A percentile compares a stretch with the other conserved stretches of the same genome.
These are phyloP conservation scores for Hordeum marinum DNA, from an alignment of 176 grass and related monocot genomes.

Conservation along the genomic window DNA sequence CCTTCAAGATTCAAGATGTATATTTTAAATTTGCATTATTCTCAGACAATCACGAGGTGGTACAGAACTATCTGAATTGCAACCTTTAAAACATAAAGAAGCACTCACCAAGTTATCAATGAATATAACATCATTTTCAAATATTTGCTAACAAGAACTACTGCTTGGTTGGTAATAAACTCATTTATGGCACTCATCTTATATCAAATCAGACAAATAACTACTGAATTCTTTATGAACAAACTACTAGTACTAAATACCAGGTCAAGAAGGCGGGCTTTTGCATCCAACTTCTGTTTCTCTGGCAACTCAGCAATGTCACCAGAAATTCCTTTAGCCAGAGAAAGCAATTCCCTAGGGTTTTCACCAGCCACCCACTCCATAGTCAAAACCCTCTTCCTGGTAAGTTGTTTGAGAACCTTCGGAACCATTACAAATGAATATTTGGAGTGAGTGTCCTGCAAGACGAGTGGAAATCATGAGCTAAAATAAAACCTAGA, in stretches of 20 bases:
- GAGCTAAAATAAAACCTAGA: slow-evolving; percentile 20
- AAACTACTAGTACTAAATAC: slow-evolving; percentile 38
- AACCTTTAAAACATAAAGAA: neutral
- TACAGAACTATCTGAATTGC: neutral
- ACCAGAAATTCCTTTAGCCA: slow-evolving; percentile 49
- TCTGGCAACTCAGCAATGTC: slow-evolving; percentile 28
- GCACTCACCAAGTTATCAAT: neutral
- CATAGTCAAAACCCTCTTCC: slow-evolving; percentile 87
- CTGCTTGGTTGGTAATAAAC: neutral
- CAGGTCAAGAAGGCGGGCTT: slow-evolving; percentile 76
- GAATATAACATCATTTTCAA: neutral
- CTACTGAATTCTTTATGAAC: neutral
- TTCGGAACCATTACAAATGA: slow-evolving; percentile 85
- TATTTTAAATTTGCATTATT: slow-evolving; percentile 6
- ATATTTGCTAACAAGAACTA: neutral
- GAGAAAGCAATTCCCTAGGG: slow-evolving; percentile 69
- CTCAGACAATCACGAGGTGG: neutral
- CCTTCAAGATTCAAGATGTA: neutral
- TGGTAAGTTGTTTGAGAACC: slow-evolving; percentile 67
- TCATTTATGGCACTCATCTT: neutral
- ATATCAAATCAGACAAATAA: neutral
- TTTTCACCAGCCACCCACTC: slow-evolving; percentile 89
- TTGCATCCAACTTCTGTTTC: slow-evolving; percentile 62
- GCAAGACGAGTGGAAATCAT: slow-evolving; percentile 34
- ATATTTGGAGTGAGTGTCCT: slow-evolving; percentile 86